Conservation (phyloP, 345 rosid genomes). For the Linum usitatissimum region DNA sequence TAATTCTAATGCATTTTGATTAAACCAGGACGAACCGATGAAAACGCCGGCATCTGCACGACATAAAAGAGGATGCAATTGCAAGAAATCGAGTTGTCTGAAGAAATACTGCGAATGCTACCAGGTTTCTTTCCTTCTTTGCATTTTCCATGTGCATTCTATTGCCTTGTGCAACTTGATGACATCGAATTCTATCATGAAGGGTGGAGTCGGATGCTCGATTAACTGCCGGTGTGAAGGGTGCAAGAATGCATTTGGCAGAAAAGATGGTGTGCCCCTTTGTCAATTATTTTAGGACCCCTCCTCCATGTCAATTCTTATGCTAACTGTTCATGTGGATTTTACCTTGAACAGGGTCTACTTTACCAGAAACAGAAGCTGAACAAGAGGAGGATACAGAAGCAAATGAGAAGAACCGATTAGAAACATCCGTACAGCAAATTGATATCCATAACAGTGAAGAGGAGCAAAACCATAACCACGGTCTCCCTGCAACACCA, state of each 20-base stretch:
- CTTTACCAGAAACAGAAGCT: not conserved
- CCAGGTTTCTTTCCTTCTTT: constrained; percentile 47
- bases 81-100: constrained; percentile 88
- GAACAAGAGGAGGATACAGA: not conserved
- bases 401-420: not conserved
- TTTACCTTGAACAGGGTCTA: not conserved
- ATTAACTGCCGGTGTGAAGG: constrained; percentile 95
- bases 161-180: not conserved
- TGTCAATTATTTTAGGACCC: not conserved
- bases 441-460: not conserved
- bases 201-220: constrained; percentile 99
- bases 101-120: constrained; percentile 99
- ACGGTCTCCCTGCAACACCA: not conserved
- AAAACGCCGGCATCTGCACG: constrained; percentile 94
- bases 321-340: not conserved
- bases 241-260: constrained; percentile 86
- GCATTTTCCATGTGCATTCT: constrained; percentile 7
- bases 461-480: constrained; percentile 1
- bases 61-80: constrained; percentile 95
- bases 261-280: constrained; percentile 58
- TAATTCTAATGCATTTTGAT: constrained; percentile 6
- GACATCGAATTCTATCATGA: constrained; percentile 16
- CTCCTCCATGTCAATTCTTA: not conserved
- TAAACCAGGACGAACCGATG: constrained; percentile 55
- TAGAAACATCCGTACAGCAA: not conserved